Percentiles rank a stretch among this genome's conserved stretches.
phyloP scores from a whole-genome alignment of 2,329 filamentous ascomycete species.

The Fusarium pseudograminearum region DNA sequence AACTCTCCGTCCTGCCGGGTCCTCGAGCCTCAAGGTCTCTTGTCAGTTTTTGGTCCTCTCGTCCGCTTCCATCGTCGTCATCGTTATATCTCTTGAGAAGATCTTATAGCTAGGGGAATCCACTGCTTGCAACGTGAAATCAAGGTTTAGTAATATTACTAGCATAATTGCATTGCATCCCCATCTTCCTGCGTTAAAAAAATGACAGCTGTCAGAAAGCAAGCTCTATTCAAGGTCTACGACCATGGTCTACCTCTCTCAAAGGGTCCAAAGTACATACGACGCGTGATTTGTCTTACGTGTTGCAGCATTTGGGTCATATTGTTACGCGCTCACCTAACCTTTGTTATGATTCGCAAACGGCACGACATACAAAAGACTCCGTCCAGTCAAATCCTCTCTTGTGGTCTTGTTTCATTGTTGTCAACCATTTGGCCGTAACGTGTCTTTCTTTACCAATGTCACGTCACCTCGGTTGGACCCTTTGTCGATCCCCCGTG shows the following conservation, averaged over 20 bases:
- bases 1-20: slow-evolving; percentile 24
- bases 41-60: slow-evolving; percentile 11
- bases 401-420: neutral
- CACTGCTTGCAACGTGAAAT: slow-evolving; percentile 8
- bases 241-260: neutral
- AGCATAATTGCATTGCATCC: neutral
- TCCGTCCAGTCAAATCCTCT: slow-evolving; percentile 13
- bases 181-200: slow-evolving; percentile 8
- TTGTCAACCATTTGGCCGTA: slow-evolving; percentile 4
- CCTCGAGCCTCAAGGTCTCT: slow-evolving; percentile 1
- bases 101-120: slow-evolving; percentile 30
- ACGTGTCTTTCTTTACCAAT: slow-evolving; percentile 18
- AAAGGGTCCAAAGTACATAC: slow-evolving; percentile 12
- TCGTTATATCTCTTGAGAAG: slow-evolving; percentile 18
- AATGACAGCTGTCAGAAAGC: slow-evolving; percentile 28
- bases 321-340: neutral
- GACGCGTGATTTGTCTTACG: slow-evolving; percentile 9
- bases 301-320: neutral
- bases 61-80: slow-evolving; percentile 36
- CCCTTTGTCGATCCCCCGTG: slow-evolving; percentile 32
- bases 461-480: slow-evolving; percentile 33
- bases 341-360: neutral
- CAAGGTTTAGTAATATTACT: slow-evolving; percentile 2
- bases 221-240: slow-evolving; percentile 7
- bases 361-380: neutral